Evolutionary conservation across 345 rosid species (phyloP).

Genomic region (Raphanus raphanistrum): DNA sequence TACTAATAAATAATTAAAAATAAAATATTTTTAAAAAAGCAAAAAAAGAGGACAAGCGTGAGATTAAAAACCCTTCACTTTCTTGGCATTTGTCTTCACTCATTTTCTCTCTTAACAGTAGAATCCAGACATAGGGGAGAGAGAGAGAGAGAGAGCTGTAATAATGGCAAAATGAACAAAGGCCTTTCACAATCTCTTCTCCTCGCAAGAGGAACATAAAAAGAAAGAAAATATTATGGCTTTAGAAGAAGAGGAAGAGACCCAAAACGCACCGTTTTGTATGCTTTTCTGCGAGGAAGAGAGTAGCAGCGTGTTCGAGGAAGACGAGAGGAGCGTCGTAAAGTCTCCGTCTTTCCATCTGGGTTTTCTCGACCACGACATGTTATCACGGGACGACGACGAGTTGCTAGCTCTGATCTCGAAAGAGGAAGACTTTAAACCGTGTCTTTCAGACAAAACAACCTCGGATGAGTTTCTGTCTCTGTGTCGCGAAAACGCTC

Average conservation of each 20-base stretch:
- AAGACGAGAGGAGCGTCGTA: background rate
- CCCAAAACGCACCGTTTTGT: conserved; percentile 42
- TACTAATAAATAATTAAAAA: background rate
- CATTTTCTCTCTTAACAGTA: too few species aligned
- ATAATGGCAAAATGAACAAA: conserved; percentile 62
- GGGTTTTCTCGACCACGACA: conserved; percentile 49
- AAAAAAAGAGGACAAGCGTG: conserved; percentile 53
- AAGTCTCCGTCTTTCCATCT: conserved; percentile 40
- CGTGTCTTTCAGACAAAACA: conserved; percentile 26
- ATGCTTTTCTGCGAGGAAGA: conserved; percentile 73
- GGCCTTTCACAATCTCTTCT: conserved; percentile 43
- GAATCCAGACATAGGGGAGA: conserved; percentile 3
- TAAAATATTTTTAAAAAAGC: background rate
- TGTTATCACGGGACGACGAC: conserved; percentile 56
- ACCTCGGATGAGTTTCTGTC: conserved; percentile 38
- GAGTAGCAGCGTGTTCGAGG: conserved; percentile 14
- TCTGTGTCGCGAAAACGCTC: conserved; percentile 55
- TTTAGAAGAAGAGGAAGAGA: conserved; percentile 44
- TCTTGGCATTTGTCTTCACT: conserved; percentile 30
- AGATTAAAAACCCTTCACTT: conserved; percentile 57
- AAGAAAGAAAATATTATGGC: conserved; percentile 38
- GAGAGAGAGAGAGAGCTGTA: background rate
- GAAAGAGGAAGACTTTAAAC: conserved; percentile 56
- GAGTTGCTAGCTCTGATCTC: conserved; percentile 57
- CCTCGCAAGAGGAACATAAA: conserved; percentile 45